Evolutionary conservation across 2,329 filamentous ascomycete genomes (phyloP), one percentile per base, ranked within the genome.

Genomic region (Dendrostoma leiphaemia): DNA sequence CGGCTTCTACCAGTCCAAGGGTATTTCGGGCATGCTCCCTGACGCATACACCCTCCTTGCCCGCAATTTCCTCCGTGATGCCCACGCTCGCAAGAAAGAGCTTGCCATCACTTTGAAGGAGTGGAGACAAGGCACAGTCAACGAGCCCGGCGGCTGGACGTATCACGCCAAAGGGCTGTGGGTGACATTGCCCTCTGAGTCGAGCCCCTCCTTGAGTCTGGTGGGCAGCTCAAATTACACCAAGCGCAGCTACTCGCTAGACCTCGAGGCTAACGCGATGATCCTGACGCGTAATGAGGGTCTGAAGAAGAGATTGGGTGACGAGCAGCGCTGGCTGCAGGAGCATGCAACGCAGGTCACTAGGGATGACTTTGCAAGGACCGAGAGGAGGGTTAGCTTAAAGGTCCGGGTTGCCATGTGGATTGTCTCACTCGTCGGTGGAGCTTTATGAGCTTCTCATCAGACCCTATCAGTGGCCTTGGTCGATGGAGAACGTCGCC

Each of bases 101-200:
- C 73, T 79, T 1, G 78, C 80, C 9, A 88, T 97, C 26, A 72
- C 82, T 3, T 76, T 99, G 4, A 89, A 90, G 59, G 94, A 99
- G 72, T 99, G 94, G 94, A 83, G 87, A 6, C 80, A 80, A 43
- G 94, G 94, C 8, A 89, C 85, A 0, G 89, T 96, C 2, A 89
- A 89, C 17, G 81, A 91, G 63, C 85, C 89, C 0, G 90, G 78
- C 1, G 93, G 91, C 1, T 99, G 95, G 94, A 97, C 93, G 0
- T 99, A 99, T 70, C 94, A 99, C 65, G 94, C 94, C 45, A 99
- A 99, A 71, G 94, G 94, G 0, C 77, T 97, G 2, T 97, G 93
- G 93, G 79, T 97, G 24, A 90, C 89, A 0, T 77, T 93, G 51
- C 83, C 88, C 0, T 75, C 78, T 2, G 81, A 87, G 44, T 69